phyloP scores from a whole-genome alignment of 768 basidiomycete species.

The Russula griseocarnosa region DNA sequence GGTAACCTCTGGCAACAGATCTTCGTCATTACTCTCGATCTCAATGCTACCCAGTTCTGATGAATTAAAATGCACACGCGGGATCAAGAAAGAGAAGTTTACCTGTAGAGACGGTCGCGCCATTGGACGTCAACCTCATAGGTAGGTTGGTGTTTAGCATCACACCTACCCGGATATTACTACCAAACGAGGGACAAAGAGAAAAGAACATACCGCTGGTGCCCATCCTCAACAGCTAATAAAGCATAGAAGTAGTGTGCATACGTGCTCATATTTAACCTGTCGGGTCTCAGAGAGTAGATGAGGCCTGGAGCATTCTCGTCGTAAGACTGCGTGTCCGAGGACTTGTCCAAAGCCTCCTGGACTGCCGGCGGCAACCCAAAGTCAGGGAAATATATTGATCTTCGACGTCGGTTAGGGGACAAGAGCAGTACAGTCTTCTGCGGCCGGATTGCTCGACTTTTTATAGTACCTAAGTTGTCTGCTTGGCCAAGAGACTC shows the following conservation, averaged over 20 bases:
- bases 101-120: neutral
- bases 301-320: neutral
- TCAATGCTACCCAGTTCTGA: neutral
- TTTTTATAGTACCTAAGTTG: too few species aligned
- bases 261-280: conserved; percentile 13
- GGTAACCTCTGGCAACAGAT: conserved; percentile 20
- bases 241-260: conserved; percentile 14
- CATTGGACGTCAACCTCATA: neutral
- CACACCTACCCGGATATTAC: conserved; percentile 34
- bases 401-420: neutral
- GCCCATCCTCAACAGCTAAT: conserved; percentile 33
- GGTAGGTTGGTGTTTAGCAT: neutral
- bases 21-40: conserved; percentile 18
- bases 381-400: conserved; percentile 11
- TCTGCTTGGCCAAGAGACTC: neutral
- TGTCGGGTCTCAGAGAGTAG: neutral
- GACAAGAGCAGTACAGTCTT: neutral
- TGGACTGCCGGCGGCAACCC: conserved; percentile 13
- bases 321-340: conserved; percentile 1
- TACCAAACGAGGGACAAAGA: conserved; percentile 10
- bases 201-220: conserved; percentile 47
- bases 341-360: neutral
- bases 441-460: neutral
- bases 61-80: neutral
- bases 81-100: neutral